phyloP scores from a whole-genome alignment of 768 basidiomycete genomes.

The Boletus tylopilopsis region DNA sequence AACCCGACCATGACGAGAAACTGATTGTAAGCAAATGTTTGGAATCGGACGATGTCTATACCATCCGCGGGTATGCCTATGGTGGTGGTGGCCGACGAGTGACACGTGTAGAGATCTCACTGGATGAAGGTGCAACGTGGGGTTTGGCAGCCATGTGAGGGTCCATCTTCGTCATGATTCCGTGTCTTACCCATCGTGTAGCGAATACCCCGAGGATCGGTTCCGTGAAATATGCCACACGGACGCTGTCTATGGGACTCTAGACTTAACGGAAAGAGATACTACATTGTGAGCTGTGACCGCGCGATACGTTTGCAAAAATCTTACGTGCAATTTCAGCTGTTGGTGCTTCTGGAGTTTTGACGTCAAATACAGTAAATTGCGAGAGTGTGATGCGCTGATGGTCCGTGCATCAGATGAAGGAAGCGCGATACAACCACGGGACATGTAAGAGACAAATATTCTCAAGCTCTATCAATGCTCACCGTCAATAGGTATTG shows the following conservation, averaged over 20 bases:
- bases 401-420: constrained; percentile 57
- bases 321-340: constrained; percentile 3
- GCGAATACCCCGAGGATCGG: constrained; percentile 48
- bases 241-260: constrained; percentile 43
- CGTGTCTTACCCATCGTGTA: constrained; percentile 8
- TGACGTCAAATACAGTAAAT: constrained; percentile 30
- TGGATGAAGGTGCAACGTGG: constrained; percentile 54
- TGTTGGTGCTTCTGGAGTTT: constrained; percentile 63
- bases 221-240: constrained; percentile 38
- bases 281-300: constrained; percentile 39
- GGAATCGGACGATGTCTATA: constrained; percentile 30
- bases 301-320: background rate
- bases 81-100: constrained; percentile 57
- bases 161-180: background rate
- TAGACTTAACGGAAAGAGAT: constrained; percentile 47
- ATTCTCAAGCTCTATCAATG: background rate
- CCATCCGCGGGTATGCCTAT: constrained; percentile 56
- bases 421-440: constrained; percentile 43
- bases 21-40: constrained; percentile 18
- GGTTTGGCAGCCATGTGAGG: constrained; percentile 36
- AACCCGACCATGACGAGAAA: constrained; percentile 52
- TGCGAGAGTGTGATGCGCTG: constrained; percentile 37
- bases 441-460: constrained; percentile 42
- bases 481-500: constrained; percentile 32
- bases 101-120: constrained; percentile 53